Evolutionary conservation across 1,284 basidiomycete genomes (phyloP).

Genomic region (Mycosarcoma maydis): DNA sequence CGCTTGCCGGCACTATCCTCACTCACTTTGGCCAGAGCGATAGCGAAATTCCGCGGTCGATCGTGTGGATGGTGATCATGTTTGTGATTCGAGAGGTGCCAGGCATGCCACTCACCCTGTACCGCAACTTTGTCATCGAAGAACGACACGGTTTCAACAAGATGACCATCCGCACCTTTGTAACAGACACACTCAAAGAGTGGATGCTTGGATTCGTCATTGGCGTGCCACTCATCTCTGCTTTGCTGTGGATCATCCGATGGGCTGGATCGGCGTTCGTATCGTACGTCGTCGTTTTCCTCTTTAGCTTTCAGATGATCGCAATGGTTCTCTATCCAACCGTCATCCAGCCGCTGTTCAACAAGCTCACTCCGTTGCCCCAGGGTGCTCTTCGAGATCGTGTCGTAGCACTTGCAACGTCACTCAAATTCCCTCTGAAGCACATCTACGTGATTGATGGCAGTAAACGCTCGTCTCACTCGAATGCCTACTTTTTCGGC

Average conservation of each 20-base stretch:
- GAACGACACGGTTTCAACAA: slow-evolving; percentile 98
- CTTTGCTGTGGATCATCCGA: slow-evolving; percentile 86
- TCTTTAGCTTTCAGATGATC: slow-evolving; percentile 77
- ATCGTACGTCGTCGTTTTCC: slow-evolving; percentile 61
- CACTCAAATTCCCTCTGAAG: slow-evolving; percentile 89
- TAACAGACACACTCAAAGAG: slow-evolving; percentile 82
- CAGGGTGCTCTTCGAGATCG: slow-evolving; percentile 61
- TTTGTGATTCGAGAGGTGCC: slow-evolving; percentile 69
- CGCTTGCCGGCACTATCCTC: slow-evolving; percentile 71
- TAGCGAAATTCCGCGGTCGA: slow-evolving; percentile 80
- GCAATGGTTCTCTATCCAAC: slow-evolving; percentile 69
- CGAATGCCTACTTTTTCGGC: slow-evolving; percentile 76
- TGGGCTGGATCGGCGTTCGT: slow-evolving; percentile 77
- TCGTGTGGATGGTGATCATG: slow-evolving; percentile 73
- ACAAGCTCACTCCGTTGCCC: slow-evolving; percentile 87
- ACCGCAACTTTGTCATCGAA: slow-evolving; percentile 92
- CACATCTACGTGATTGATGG: slow-evolving; percentile 97
- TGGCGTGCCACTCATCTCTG: slow-evolving; percentile 87
- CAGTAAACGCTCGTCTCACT: slow-evolving; percentile 90
- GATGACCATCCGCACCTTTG: slow-evolving; percentile 75
- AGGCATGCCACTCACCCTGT: slow-evolving; percentile 75
- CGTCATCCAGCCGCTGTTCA: slow-evolving; percentile 94
- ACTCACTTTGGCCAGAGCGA: slow-evolving; percentile 30
- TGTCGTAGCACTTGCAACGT: slow-evolving; percentile 56
- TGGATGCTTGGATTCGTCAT: slow-evolving; percentile 79